These are phyloP conservation scores for Parietaria judaica DNA, from an alignment of 306 rosid genomes.

Conservation along the genomic window DNA sequence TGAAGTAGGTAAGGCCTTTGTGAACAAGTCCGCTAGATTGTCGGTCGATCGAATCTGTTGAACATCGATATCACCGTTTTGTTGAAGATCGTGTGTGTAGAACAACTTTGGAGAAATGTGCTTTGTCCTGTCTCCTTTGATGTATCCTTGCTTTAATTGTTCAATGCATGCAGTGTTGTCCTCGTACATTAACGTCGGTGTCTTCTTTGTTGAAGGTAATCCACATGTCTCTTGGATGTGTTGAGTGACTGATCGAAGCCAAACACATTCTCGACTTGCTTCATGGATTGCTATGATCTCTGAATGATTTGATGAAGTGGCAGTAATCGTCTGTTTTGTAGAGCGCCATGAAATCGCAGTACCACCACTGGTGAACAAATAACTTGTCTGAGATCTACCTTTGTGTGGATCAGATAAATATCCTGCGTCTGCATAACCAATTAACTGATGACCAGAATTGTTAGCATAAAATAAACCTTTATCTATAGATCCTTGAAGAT, in stretches of 20 bases:
- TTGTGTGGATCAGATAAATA: too few species aligned
- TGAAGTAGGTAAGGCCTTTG: neutral
- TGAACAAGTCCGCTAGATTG: neutral
- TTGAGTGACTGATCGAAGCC: neutral
- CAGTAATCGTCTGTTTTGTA: neutral
- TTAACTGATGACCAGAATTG: too few species aligned
- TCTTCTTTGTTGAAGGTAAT: neutral
- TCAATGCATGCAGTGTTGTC: neutral
- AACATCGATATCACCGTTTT: neutral
- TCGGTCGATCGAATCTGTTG: neutral
- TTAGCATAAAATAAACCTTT: too few species aligned
- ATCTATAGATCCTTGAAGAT: too few species aligned
- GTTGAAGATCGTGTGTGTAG: neutral
- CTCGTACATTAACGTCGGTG: neutral
- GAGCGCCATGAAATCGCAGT: neutral
- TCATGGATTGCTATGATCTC: neutral
- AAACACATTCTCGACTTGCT: neutral
- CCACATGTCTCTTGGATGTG: neutral
- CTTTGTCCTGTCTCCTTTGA: neutral
- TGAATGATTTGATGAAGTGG: neutral
- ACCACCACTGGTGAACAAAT: neutral
- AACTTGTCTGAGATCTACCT: too few species aligned
- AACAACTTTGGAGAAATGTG: neutral
- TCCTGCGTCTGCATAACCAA: too few species aligned
- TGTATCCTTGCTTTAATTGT: neutral